Base-by-base conservation (phyloP, 2,329 filamentous ascomycete species). In the Ophiostoma quercus region DNA sequence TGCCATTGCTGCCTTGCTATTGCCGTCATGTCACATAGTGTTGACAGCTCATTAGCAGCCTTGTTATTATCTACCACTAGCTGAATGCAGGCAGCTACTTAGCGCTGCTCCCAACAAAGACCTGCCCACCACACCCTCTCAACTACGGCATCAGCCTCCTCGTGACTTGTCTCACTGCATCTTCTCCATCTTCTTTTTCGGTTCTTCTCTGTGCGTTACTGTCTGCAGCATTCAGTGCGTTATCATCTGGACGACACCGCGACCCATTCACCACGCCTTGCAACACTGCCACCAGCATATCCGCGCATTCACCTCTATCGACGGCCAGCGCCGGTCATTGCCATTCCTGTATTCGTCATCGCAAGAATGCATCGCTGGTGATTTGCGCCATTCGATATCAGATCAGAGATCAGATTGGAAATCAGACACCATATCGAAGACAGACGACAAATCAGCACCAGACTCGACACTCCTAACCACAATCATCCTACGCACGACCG, bases 51-150 rank as follows among this genome's bases (percentile, higher is more conserved):
- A 32, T 32, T 32, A 62, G 25, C 25, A 62, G 57, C 32, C 60
- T 63, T 32, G 16, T 39, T 39, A 22, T 34, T 39, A 39, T 14
- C 29, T 63, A 12, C 62, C 16, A 14, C 9, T 25, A 22, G 8
- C 19, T 41, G 39, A 4, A 41, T 41, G 34, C 34, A 34, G 29
- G 12, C 16, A 14, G 22, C 11, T 63, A 37, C 60, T 9, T 63
- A 63, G 60, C 60, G 60, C 60, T 11, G 16, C 60, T 63, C 32
- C 32, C 62, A 65, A 65, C 34, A 65, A 65, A 65, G 32, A 29
- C 34, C 32, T 39, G 62, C 62, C 62, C 62, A 65, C 34, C 32
- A 65, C 62, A 65, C 62, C 62, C 62, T 65, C 32, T 39, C 34
- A 22, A 65, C 32, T 25, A 3, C 37, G 34, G 19, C 34, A 22